Conservation (phyloP, 495 filamentous ascomycete species). For the Alectoria sarmentosa region DNA sequence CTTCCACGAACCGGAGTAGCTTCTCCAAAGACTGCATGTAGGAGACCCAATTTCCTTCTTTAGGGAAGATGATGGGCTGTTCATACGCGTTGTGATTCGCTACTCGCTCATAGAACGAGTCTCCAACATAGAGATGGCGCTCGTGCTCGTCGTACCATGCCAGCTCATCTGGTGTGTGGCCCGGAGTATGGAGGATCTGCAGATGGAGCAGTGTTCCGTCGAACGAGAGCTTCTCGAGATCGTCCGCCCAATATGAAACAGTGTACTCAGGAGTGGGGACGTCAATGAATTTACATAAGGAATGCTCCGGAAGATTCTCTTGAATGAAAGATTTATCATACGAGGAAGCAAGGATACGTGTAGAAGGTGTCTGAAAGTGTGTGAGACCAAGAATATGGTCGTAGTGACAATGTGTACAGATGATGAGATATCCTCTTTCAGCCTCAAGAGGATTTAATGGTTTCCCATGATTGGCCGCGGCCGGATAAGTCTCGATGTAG, state of each 20-base stretch:
- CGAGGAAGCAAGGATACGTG: conserved; percentile 32
- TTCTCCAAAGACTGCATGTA: conserved; percentile 30
- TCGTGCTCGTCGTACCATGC: conserved; percentile 36
- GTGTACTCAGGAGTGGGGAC: conserved; percentile 30
- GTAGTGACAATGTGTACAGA: conserved; percentile 39
- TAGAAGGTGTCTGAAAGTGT: conserved; percentile 27
- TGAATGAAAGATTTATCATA: conserved; percentile 32
- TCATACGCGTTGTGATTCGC: conserved; percentile 22
- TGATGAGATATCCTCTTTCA: conserved; percentile 31
- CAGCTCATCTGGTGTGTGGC: conserved; percentile 39
- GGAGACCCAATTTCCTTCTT: conserved; percentile 29
- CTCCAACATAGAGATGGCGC: conserved; percentile 36
- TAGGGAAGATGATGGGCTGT: conserved; percentile 34
- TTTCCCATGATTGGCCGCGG: conserved; percentile 28
- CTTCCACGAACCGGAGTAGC: conserved; percentile 26
- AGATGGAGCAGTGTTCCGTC: conserved; percentile 20
- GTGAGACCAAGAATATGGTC: conserved; percentile 36
- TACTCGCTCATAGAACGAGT: conserved; percentile 35
- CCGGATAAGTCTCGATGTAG: conserved; percentile 33
- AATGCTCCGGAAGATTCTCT: conserved; percentile 30
- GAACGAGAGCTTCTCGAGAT: conserved; percentile 27
- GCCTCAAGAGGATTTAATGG: conserved; percentile 29
- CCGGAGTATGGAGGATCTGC: conserved; percentile 36
- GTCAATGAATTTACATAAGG: conserved; percentile 29
- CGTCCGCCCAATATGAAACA: conserved; percentile 32